phyloP scores from a whole-genome alignment of 2,329 filamentous ascomycete genomes.

The Aaosphaeria pasadenensis region DNA sequence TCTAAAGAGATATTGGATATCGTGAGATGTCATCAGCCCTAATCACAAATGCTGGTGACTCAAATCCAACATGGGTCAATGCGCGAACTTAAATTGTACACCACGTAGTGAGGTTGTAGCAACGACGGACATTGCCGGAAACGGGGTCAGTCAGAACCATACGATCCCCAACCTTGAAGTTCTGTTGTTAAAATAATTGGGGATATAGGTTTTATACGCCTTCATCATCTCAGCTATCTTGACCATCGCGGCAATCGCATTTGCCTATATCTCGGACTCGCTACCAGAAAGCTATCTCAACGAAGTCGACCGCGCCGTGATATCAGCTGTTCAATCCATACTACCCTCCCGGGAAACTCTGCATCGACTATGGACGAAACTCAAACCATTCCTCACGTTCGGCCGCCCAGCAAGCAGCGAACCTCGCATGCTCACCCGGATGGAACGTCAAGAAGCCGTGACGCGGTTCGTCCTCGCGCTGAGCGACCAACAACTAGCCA shows the following conservation, averaged over 20 bases:
- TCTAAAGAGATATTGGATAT: too few relatives aligned
- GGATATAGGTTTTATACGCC: slow-evolving; percentile 8
- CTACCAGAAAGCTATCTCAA: slow-evolving; percentile 8
- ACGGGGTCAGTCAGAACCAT: slow-evolving; percentile 7
- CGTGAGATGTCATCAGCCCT: too few relatives aligned
- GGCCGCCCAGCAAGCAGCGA: background rate
- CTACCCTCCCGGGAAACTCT: background rate
- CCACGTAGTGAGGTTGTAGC: background rate
- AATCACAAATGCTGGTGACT: too few relatives aligned
- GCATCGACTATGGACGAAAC: background rate
- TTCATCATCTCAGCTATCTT: slow-evolving; percentile 12
- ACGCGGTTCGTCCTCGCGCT: slow-evolving; percentile 20
- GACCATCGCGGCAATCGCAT: slow-evolving; percentile 10
- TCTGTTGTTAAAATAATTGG: background rate
- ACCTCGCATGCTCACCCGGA: slow-evolving; percentile 3
- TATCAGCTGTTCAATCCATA: slow-evolving; percentile 3
- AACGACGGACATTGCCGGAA: slow-evolving; percentile 10
- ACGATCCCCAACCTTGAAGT: background rate
- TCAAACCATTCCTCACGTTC: background rate
- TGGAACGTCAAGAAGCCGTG: slow-evolving; percentile 11
- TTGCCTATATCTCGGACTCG: slow-evolving; percentile 14
- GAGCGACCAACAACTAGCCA: slow-evolving; percentile 21
- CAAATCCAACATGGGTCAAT: background rate
- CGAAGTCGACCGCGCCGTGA: slow-evolving; percentile 9
- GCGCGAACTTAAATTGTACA: background rate